These are phyloP conservation scores for Flaveria linearis DNA, from an alignment of 129 eudicot genomes.

Conservation along the genomic window DNA sequence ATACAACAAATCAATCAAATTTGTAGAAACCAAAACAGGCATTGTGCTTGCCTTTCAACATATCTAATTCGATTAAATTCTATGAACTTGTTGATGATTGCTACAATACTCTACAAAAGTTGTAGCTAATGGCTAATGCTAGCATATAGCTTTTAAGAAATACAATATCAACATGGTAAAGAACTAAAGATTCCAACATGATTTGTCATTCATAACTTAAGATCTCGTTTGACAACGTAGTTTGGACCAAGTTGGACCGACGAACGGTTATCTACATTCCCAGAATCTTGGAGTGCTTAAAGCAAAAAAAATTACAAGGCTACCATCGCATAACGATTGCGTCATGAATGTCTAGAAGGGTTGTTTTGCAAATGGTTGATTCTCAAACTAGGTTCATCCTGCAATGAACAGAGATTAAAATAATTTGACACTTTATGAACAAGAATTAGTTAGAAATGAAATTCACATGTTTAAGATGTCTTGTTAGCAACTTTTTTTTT, in stretches of 20 bases:
- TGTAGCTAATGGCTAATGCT: neutral
- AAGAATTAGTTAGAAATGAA: neutral
- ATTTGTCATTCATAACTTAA: neutral
- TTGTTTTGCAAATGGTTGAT: slow-evolving; percentile 57
- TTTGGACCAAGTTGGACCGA: neutral
- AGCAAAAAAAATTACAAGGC: neutral
- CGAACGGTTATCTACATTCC: slow-evolving; percentile 4
- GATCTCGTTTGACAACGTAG: too few relatives aligned
- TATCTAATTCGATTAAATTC: neutral
- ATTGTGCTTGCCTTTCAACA: neutral
- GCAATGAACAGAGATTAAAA: slow-evolving; percentile 16
- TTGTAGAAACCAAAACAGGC: slow-evolving; percentile 5
- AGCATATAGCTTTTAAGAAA: neutral
- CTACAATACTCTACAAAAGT: neutral
- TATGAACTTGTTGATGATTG: neutral
- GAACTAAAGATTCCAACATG: neutral
- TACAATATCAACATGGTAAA: slow-evolving; percentile 12
- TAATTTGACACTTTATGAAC: neutral
- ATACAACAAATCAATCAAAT: slow-evolving; percentile 15
- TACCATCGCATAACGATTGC: neutral
- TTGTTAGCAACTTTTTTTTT: neutral
- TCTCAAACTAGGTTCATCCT: slow-evolving; percentile 72
- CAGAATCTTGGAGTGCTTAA: neutral
- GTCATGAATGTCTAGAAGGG: slow-evolving; percentile 56
- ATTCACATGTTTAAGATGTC: neutral